A percentile compares a stretch with the other conserved stretches of the same genome.
Conservation (phyloP, 108 stramenopile species). For the Phaeodactylum tricornutum region DNA sequence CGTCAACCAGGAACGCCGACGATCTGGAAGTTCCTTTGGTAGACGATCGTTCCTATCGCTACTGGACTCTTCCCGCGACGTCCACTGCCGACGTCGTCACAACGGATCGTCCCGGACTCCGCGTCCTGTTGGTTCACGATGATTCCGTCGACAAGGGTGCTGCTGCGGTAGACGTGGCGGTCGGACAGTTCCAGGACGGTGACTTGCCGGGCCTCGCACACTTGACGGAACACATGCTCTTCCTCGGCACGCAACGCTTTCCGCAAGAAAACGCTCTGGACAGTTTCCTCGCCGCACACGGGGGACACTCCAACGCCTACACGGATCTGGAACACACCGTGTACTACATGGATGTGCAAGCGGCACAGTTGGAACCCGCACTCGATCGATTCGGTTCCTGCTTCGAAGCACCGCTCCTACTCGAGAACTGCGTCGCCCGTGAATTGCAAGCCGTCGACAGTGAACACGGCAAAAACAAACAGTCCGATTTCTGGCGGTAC, state of each 20-base stretch:
- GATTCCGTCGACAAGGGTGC: conserved; percentile 49
- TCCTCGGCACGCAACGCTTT: conserved; percentile 24
- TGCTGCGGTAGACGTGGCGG: conserved; percentile 43
- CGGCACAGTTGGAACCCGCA: conserved; percentile 47
- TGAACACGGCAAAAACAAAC: conserved; percentile 84
- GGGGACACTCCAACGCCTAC: conserved; percentile 78
- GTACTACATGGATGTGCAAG: conserved; percentile 75
- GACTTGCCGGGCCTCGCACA: conserved; percentile 54
- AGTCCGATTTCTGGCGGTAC: conserved; percentile 60
- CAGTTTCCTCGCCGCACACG: conserved; percentile 46
- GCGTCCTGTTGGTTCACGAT: conserved; percentile 38
- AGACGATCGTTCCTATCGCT: not conserved
- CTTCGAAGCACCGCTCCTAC: conserved; percentile 74
- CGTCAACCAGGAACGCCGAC: too few species aligned
- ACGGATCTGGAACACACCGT: conserved; percentile 74
- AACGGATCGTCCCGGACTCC: too few species aligned
- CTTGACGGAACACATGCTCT: conserved; percentile 76
- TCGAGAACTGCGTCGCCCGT: conserved; percentile 44
- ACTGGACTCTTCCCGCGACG: too few species aligned
- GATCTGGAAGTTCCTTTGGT: too few species aligned
- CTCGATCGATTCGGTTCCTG: conserved; percentile 81
- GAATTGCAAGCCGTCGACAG: conserved; percentile 82
- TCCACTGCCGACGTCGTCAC: too few species aligned
- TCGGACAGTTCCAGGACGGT: conserved; percentile 23
- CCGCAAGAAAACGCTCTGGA: conserved; percentile 63